These are phyloP conservation scores for Colletotrichum musicola DNA, from an alignment of 2,329 filamentous ascomycete species.

Conservation along the genomic window DNA sequence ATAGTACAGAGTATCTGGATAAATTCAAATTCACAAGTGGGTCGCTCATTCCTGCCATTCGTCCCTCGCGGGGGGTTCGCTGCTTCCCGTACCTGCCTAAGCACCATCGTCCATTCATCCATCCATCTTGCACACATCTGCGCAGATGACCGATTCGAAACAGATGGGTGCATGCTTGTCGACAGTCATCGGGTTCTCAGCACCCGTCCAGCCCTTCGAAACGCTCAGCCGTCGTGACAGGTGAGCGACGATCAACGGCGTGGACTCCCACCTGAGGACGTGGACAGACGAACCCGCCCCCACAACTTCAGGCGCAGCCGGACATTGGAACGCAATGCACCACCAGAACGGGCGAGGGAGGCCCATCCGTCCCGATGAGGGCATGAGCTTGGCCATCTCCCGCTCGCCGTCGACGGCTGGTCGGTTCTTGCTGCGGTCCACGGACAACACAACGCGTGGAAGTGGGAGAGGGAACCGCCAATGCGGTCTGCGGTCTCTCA, in stretches of 20 bases:
- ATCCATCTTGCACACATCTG: background rate
- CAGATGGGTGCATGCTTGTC: constrained; percentile 19
- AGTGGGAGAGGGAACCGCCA: background rate
- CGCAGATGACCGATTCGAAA: constrained; percentile 11
- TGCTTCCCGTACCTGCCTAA: background rate
- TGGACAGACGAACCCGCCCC: constrained; percentile 25
- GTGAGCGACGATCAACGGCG: constrained; percentile 32
- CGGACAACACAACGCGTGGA: too few relatives aligned
- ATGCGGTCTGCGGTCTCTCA: constrained; percentile 1
- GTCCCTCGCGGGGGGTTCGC: constrained; percentile 14
- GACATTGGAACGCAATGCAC: constrained; percentile 35
- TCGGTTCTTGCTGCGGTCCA: background rate
- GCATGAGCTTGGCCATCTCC: constrained; percentile 30
- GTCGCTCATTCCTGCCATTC: constrained; percentile 17
- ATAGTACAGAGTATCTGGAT: constrained; percentile 14
- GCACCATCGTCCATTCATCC: background rate
- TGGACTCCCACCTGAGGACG: constrained; percentile 35
- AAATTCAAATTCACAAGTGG: constrained; percentile 9
- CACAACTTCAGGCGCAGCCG: constrained; percentile 38
- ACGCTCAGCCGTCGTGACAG: constrained; percentile 14
- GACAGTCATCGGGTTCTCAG: background rate
- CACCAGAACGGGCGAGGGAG: background rate
- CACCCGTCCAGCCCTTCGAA: background rate
- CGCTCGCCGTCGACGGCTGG: constrained; percentile 3
- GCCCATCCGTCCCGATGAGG: constrained; percentile 16